Conservation (phyloP, 2,329 filamentous ascomycete genomes). For the Neoascochyta sp. region DNA sequence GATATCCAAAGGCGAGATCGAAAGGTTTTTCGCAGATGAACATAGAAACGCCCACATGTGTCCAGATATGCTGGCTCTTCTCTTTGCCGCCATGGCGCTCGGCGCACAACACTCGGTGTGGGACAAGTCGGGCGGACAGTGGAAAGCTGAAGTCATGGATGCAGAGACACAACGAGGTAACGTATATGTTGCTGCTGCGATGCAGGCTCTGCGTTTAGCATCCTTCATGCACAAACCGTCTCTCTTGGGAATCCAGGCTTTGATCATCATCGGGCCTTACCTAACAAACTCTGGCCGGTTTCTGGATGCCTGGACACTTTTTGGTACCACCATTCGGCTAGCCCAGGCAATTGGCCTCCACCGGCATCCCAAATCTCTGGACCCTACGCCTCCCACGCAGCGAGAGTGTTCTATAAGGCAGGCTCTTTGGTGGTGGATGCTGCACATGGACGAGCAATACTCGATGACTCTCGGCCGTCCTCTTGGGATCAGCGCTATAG, state of each 20-base stretch:
- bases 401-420: conserved; percentile 44
- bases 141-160: conserved; percentile 38
- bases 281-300: conserved; percentile 50
- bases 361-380: conserved; percentile 46
- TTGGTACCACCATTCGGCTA: conserved; percentile 48
- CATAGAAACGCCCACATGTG: conserved; percentile 43
- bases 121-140: conserved; percentile 40
- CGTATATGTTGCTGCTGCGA: conserved; percentile 49
- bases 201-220: conserved; percentile 49
- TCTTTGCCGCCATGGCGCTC: conserved; percentile 48
- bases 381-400: conserved; percentile 41
- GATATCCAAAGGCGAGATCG: conserved; percentile 43
- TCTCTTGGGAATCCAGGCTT: conserved; percentile 44
- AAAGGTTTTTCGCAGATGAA: conserved; percentile 43
- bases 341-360: conserved; percentile 51
- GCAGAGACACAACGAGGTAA: conserved; percentile 39
- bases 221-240: conserved; percentile 50
- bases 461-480: conserved; percentile 50
- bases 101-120: conserved; percentile 47
- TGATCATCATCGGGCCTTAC: conserved; percentile 50
- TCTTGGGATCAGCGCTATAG: conserved; percentile 48
- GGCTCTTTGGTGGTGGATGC: conserved; percentile 52
- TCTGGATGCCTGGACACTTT: conserved; percentile 50
- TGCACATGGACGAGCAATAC: conserved; percentile 52
- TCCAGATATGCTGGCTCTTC: conserved; percentile 48